These are phyloP conservation scores for Plasmodium relictum DNA, from an alignment of 169 alveolate species.

Conservation along the genomic window DNA sequence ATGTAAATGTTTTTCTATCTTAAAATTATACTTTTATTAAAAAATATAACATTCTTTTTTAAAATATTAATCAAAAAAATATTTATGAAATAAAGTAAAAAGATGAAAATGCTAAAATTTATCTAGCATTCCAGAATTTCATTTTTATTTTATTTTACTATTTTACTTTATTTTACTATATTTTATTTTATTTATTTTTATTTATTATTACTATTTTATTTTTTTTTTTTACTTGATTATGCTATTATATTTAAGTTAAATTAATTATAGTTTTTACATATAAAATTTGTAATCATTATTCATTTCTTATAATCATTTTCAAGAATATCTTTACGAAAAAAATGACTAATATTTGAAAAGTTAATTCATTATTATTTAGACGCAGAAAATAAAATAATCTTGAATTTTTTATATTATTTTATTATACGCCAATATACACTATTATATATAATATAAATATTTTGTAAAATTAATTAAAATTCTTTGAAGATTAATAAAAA, in stretches of 20 bases:
- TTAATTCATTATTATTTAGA: not conserved
- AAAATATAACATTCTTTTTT: no score
- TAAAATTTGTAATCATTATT: no score
- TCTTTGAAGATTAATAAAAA: not conserved
- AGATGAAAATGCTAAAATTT: conserved; percentile 1
- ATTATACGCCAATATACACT: not conserved
- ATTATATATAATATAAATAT: not conserved
- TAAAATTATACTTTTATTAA: no score
- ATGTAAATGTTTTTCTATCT: no score
- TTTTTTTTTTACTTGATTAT: not conserved
- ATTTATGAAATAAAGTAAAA: no score
- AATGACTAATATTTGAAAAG: no score
- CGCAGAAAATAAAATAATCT: not conserved
- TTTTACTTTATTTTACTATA: not conserved
- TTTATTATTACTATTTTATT: no score
- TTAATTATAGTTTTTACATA: no score
- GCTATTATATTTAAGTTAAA: not conserved
- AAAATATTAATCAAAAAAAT: no score
- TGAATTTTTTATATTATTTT: not conserved
- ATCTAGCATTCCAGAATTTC: not conserved
- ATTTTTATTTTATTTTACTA: not conserved
- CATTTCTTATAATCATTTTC: no score
- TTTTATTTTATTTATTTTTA: not conserved
- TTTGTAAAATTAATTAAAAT: not conserved
- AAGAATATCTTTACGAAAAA: no score